A percentile compares a stretch with the other conserved stretches of the same genome.
Conservation (phyloP, 2,329 filamentous ascomycete genomes). For the Hypoxylon sp. region DNA sequence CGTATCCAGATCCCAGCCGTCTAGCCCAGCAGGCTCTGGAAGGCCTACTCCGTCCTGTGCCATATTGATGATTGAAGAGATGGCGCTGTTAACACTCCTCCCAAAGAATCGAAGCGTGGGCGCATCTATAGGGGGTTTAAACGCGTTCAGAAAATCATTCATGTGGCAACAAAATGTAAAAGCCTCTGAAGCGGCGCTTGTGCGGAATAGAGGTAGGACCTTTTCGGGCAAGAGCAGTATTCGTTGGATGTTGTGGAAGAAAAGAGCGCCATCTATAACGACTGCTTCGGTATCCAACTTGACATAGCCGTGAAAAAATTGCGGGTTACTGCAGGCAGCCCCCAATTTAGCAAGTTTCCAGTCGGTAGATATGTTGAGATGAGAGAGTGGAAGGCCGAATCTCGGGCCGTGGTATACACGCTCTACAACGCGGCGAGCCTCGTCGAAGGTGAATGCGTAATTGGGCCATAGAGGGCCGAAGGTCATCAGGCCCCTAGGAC, state of each 20-base stretch:
- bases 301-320: constrained; percentile 31
- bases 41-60: neutral
- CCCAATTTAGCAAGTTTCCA: constrained; percentile 36
- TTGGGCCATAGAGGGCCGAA: constrained; percentile 37
- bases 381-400: neutral
- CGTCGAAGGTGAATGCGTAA: constrained; percentile 15
- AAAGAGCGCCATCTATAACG: constrained; percentile 8
- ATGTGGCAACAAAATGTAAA: constrained; percentile 29
- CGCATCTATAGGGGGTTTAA: neutral
- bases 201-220: constrained; percentile 10
- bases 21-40: neutral
- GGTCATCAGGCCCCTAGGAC: constrained; percentile 21
- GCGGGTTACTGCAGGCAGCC: constrained; percentile 30
- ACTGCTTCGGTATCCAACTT: constrained; percentile 37
- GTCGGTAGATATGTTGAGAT: constrained; percentile 29
- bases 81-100: constrained; percentile 7
- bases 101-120: neutral
- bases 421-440: constrained; percentile 4
- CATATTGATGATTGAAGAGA: constrained; percentile 8
- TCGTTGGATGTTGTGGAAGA: constrained; percentile 32
- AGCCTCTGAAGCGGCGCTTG: neutral
- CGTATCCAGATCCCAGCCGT: constrained; percentile 18
- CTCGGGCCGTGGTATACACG: no score
- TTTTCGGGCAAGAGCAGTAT: constrained; percentile 25
- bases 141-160: neutral